Percentiles rank a stretch among this genome's conserved stretches.
phyloP scores from a whole-genome alignment of 1,139 yeast species.

The Yamadazyma trypodendri region DNA sequence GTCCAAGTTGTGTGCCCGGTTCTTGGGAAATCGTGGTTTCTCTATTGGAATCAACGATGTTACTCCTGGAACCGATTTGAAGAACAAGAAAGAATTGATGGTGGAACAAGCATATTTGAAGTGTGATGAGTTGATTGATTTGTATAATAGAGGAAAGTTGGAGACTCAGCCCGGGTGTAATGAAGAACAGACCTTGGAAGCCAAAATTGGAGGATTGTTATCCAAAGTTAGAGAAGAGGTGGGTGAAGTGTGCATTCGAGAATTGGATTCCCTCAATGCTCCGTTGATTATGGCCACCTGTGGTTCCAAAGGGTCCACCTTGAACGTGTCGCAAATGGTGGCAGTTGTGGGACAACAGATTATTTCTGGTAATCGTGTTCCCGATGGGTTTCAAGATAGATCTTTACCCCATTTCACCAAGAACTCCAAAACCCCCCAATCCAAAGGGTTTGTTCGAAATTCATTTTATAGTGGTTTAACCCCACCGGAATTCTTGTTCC shows the following conservation, averaged over 20 bases:
- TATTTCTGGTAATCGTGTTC: constrained; percentile 98
- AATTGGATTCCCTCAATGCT: constrained; percentile 86
- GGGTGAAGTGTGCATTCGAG: constrained; percentile 95
- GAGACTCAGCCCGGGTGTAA: constrained; percentile 99
- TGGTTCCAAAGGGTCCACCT: constrained; percentile 98
- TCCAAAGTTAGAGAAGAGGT: constrained; percentile 99
- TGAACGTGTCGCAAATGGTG: constrained; percentile 99
- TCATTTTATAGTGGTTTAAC: constrained; percentile 91
- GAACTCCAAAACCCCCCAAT: constrained; percentile 94
- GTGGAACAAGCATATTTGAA: constrained; percentile 89
- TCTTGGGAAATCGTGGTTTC: constrained; percentile 90
- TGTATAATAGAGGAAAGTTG: constrained; percentile 78
- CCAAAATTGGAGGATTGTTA: constrained; percentile 91
- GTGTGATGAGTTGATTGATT: constrained; percentile 87
- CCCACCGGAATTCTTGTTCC: constrained; percentile 97
- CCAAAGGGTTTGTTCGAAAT: constrained; percentile 96
- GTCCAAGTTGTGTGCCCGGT: constrained; percentile 97
- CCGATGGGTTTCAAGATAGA: constrained; percentile 98
- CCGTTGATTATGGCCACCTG: constrained; percentile 99
- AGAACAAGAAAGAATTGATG: constrained; percentile 76
- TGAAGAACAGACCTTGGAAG: constrained; percentile 97
- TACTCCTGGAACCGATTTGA: constrained; percentile 83
- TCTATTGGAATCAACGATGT: constrained; percentile 98
- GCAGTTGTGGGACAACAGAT: constrained; percentile 99
- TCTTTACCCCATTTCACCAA: constrained; percentile 96